These are phyloP conservation scores for Claviceps pazoutovae DNA, from an alignment of 2,329 filamentous ascomycete genomes.

Conservation along the genomic window DNA sequence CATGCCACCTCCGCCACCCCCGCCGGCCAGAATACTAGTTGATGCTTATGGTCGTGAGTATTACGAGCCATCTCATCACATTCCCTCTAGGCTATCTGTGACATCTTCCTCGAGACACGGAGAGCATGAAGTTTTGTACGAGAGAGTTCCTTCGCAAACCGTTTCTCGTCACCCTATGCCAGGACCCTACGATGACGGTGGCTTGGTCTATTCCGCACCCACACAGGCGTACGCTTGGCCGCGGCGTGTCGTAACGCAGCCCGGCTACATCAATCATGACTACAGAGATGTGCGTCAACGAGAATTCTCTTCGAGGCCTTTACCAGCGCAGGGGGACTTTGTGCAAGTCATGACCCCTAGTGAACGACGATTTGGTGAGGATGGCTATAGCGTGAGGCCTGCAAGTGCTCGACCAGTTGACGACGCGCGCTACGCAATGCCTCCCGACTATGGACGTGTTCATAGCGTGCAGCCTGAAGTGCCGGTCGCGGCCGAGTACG, in stretches of 20 bases:
- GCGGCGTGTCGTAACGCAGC: slow-evolving; percentile 47
- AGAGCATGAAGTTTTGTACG: slow-evolving; percentile 49
- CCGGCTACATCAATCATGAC: slow-evolving; percentile 39
- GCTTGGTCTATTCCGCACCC: slow-evolving; percentile 33
- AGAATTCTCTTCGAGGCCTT: slow-evolving; percentile 41
- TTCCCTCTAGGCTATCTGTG: slow-evolving; percentile 36
- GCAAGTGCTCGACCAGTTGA: slow-evolving; percentile 44
- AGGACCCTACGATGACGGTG: slow-evolving; percentile 35
- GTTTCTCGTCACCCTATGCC: slow-evolving; percentile 34
- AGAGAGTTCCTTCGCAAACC: slow-evolving; percentile 42
- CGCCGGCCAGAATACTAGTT: slow-evolving; percentile 55
- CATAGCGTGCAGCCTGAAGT: slow-evolving; percentile 28
- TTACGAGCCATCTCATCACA: slow-evolving; percentile 34
- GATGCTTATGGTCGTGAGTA: slow-evolving; percentile 79
- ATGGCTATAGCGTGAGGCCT: slow-evolving; percentile 37
- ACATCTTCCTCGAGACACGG: slow-evolving; percentile 30
- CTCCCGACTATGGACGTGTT: slow-evolving; percentile 29
- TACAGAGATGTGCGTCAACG: slow-evolving; percentile 41
- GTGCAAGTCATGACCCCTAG: slow-evolving; percentile 30
- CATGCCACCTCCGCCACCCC: slow-evolving; percentile 37
- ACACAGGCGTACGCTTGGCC: slow-evolving; percentile 37
- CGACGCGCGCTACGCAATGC: slow-evolving; percentile 26
- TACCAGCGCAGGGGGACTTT: slow-evolving; percentile 30
- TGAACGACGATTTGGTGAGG: slow-evolving; percentile 29
- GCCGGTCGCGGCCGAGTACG: slow-evolving; percentile 14